These are phyloP conservation scores for Botrytis squamosa DNA, from an alignment of 2,329 filamentous ascomycete species.

Conservation along the genomic window DNA sequence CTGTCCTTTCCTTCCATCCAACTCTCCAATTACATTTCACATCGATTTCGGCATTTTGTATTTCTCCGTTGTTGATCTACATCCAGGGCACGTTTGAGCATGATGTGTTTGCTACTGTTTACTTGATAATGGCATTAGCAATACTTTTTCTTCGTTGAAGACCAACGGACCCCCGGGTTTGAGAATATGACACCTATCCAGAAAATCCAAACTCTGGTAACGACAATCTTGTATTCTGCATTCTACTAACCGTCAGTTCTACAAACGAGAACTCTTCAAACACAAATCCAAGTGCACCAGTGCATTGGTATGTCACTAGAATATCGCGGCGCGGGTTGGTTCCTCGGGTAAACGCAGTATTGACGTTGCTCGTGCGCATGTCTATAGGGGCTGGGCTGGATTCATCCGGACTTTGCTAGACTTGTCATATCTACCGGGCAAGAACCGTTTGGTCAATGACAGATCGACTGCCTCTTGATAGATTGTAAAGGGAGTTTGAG, in stretches of 20 bases:
- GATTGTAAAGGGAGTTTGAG: background rate
- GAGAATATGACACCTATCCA: too few relatives aligned
- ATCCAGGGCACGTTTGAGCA: background rate
- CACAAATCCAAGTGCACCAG: background rate
- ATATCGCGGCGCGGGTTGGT: background rate
- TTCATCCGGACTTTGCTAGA: background rate
- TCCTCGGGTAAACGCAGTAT: background rate
- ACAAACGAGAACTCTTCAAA: background rate
- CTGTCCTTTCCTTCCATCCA: background rate
- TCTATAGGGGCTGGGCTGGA: background rate
- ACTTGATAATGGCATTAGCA: background rate
- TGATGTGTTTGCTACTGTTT: background rate
- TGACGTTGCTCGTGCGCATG: background rate
- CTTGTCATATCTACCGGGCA: background rate
- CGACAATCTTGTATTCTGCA: background rate
- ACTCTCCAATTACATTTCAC: background rate
- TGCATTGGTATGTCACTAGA: background rate
- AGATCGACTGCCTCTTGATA: background rate
- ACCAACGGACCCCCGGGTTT: background rate
- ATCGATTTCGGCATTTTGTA: background rate
- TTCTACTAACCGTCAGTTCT: background rate
- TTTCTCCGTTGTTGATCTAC: background rate
- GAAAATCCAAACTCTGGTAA: background rate
- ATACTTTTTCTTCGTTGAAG: background rate
- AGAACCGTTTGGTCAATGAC: background rate